Evolutionary conservation across 75 land plant species (phyloP).

Genomic region (Pinus tabuliformis): DNA sequence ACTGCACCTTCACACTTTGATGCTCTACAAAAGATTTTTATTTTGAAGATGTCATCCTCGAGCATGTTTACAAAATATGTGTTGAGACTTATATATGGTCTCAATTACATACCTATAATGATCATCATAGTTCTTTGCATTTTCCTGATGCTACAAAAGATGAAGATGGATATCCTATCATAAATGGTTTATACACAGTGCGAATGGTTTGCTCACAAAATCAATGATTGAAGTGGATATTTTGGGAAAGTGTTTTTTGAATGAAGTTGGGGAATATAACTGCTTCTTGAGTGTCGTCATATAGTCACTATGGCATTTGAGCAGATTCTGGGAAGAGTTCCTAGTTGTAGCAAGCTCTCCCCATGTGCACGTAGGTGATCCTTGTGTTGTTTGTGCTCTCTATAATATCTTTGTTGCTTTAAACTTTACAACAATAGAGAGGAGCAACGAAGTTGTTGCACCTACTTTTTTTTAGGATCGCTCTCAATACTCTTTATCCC

Average conservation of each 20-base stretch:
- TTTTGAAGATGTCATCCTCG: too few species aligned
- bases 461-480: constrained; percentile 69
- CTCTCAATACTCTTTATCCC: constrained; percentile 74
- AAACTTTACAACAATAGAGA: constrained; percentile 32
- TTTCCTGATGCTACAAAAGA: constrained; percentile 3
- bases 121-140: constrained; percentile 13
- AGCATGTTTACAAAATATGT: too few species aligned
- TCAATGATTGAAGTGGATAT: constrained; percentile 13
- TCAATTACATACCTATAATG: constrained; percentile 24
- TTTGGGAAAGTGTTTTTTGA: constrained; percentile 70
- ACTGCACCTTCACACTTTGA: too few species aligned
- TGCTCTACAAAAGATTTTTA: too few species aligned
- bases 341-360: constrained; percentile 37
- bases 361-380: constrained; percentile 79
- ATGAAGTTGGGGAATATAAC: constrained; percentile 91
- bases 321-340: constrained; percentile 76
- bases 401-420: constrained; percentile 70
- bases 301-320: constrained; percentile 88
- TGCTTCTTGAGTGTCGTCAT: constrained; percentile 90
- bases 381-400: constrained; percentile 91
- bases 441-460: constrained; percentile 52
- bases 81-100: too few species aligned
- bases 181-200: constrained; percentile 2
- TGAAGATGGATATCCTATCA: neutral
- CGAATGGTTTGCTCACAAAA: constrained; percentile 6